Conservation (phyloP, 2,329 filamentous ascomycete genomes). For the Lithohypha guttulata region DNA sequence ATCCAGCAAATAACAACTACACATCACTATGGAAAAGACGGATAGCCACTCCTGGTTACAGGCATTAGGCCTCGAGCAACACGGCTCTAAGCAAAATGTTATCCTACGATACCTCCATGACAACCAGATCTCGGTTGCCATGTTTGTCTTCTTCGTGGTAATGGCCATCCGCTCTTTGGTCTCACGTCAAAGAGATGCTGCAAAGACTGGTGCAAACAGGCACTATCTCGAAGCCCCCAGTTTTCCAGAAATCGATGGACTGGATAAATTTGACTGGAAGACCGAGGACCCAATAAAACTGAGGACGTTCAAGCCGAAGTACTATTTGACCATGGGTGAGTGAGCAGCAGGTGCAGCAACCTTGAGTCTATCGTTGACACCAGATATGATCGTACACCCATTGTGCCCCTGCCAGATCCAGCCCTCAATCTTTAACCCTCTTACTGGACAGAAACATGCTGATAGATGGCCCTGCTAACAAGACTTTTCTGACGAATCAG, state of each 20-base stretch:
- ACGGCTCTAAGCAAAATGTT: neutral
- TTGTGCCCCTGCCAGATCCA: too few species aligned
- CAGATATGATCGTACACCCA: neutral
- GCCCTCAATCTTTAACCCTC: too few species aligned
- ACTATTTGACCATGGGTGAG: constrained; percentile 54
- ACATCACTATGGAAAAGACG: too few species aligned
- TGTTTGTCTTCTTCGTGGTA: constrained; percentile 6
- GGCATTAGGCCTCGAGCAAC: neutral
- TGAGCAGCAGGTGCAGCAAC: neutral
- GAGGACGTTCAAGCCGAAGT: constrained; percentile 50
- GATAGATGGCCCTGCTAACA: constrained; percentile 10
- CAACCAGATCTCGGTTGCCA: constrained; percentile 6
- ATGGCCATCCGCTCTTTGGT: constrained; percentile 14
- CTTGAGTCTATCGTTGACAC: neutral
- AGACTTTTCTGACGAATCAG: constrained; percentile 27
- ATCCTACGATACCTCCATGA: neutral
- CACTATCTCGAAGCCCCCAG: constrained; percentile 18
- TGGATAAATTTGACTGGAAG: constrained; percentile 42
- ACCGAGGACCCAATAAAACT: constrained; percentile 42
- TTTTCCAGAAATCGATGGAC: constrained; percentile 29
- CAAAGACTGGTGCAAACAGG: constrained; percentile 14
- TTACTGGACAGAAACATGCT: constrained; percentile 12
- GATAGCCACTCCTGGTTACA: too few species aligned
- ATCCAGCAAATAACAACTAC: too few species aligned
- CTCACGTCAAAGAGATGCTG: constrained; percentile 12